These are phyloP conservation scores for Asterophora parasitica DNA, from an alignment of 768 basidiomycete species.

Conservation along the genomic window DNA sequence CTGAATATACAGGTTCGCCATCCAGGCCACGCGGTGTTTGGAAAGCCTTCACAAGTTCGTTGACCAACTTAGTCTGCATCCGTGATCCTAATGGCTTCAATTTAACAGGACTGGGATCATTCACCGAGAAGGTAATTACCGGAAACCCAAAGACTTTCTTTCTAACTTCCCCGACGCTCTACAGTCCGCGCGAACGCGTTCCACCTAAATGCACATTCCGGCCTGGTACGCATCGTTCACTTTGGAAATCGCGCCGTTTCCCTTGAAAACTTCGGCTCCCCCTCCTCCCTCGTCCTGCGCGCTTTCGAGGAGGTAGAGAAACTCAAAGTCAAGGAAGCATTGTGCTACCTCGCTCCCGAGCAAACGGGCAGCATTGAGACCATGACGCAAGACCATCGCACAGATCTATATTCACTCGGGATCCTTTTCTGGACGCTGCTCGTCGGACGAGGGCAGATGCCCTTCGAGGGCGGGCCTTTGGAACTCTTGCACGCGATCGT, in stretches of 20 bases:
- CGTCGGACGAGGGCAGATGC: conserved; percentile 64
- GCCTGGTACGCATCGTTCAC: conserved; percentile 65
- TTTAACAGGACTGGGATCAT: conserved; percentile 45
- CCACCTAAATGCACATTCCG: conserved; percentile 66
- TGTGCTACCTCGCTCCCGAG: conserved; percentile 73
- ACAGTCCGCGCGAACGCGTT: conserved; percentile 73
- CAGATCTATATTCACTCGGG: conserved; percentile 71
- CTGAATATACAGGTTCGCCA: conserved; percentile 51
- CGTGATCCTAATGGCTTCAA: conserved; percentile 6
- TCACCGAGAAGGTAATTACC: conserved; percentile 57
- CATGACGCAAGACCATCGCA: conserved; percentile 66
- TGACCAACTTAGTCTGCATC: background rate
- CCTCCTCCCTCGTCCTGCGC: conserved; percentile 61
- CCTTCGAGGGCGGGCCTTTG: conserved; percentile 54
- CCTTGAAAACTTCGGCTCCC: conserved; percentile 66
- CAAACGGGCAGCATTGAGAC: conserved; percentile 74
- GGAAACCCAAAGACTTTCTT: background rate
- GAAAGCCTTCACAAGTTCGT: conserved; percentile 59
- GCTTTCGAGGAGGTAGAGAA: conserved; percentile 59
- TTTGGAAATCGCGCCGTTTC: conserved; percentile 73
- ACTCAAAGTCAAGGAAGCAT: conserved; percentile 67
- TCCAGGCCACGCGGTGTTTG: conserved; percentile 69
- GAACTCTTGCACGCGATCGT: conserved; percentile 69
- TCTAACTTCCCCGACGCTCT: background rate
- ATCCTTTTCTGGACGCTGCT: conserved; percentile 71